Conservation (phyloP, 2,329 filamentous ascomycete species). For the Botrytis byssoidea region DNA sequence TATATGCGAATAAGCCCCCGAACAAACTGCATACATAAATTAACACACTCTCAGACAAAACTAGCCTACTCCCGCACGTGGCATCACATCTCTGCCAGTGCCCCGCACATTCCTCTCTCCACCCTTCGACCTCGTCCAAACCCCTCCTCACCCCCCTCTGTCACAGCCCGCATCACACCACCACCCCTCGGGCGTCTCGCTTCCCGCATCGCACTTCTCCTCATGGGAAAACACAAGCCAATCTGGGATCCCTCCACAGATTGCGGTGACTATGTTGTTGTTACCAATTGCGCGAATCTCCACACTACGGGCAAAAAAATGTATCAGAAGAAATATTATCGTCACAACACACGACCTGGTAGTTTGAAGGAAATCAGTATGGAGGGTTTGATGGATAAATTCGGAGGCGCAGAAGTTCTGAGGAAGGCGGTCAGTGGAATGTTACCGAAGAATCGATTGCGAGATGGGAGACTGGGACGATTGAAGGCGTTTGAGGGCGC, state of each 20-base stretch:
- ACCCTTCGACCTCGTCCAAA: constrained; percentile 46
- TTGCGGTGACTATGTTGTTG: constrained; percentile 98
- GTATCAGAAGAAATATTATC: constrained; percentile 93
- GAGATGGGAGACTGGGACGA: constrained; percentile 81
- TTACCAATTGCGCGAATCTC: constrained; percentile 82
- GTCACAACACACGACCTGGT: constrained; percentile 87
- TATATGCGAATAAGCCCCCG: not conserved
- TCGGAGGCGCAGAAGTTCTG: constrained; percentile 88
- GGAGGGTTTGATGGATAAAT: constrained; percentile 92
- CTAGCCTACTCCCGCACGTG: constrained; percentile 95
- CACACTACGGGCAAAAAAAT: constrained; percentile 90
- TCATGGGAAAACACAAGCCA: constrained; percentile 99
- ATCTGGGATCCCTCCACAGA: constrained; percentile 97
- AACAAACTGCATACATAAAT: not conserved
- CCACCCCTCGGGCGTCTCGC: constrained; percentile 89
- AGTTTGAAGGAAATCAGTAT: constrained; percentile 85
- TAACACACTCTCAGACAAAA: constrained; percentile 63
- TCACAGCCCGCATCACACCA: constrained; percentile 51
- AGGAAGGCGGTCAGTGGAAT: constrained; percentile 92
- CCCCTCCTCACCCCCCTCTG: constrained; percentile 39
- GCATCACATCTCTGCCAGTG: constrained; percentile 78
- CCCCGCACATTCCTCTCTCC: constrained; percentile 58
- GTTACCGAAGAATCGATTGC: constrained; percentile 92
- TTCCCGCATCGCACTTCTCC: constrained; percentile 76
- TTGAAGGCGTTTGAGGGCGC: constrained; percentile 96